Conservation (phyloP, 2,329 filamentous ascomycete species). For the Colletotrichum salicis region DNA sequence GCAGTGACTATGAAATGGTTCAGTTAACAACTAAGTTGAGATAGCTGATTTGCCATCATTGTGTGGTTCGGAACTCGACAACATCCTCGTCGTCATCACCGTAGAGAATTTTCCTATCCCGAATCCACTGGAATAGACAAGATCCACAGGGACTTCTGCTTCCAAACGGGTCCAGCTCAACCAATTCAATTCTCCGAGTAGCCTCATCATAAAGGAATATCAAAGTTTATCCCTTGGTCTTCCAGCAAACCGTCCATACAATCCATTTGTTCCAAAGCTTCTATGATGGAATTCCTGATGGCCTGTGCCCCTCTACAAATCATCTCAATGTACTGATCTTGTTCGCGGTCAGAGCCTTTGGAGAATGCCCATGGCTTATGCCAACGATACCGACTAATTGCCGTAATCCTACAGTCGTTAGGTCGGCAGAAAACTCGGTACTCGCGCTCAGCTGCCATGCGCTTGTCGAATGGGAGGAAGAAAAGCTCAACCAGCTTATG, state of each 20-base stretch:
- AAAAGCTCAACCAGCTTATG: constrained; percentile 44
- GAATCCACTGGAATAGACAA: constrained; percentile 58
- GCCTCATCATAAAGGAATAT: constrained; percentile 51
- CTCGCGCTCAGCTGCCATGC: constrained; percentile 50
- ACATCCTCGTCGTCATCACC: constrained; percentile 39
- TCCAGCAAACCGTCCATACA: constrained; percentile 44
- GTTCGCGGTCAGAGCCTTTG: constrained; percentile 14
- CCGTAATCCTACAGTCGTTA: constrained; percentile 43
- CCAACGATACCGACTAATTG: constrained; percentile 55
- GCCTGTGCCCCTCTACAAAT: constrained; percentile 37
- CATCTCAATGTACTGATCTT: constrained; percentile 31
- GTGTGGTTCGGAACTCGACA: constrained; percentile 44
- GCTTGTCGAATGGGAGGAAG: constrained; percentile 52
- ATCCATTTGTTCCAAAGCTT: constrained; percentile 38
- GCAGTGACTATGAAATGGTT: too few species aligned
- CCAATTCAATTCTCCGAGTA: constrained; percentile 42
- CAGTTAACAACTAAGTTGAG: too few species aligned
- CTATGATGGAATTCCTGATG: constrained; percentile 43
- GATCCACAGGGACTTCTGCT: constrained; percentile 55
- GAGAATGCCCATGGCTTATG: constrained; percentile 47
- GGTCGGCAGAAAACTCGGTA: constrained; percentile 58
- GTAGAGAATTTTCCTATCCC: constrained; percentile 50
- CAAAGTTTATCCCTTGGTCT: constrained; percentile 55
- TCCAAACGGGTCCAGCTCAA: constrained; percentile 59
- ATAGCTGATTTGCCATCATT: too few species aligned